Evolutionary conservation across 2,329 filamentous ascomycete genomes (phyloP).

Genomic region (Fusarium sp.): DNA sequence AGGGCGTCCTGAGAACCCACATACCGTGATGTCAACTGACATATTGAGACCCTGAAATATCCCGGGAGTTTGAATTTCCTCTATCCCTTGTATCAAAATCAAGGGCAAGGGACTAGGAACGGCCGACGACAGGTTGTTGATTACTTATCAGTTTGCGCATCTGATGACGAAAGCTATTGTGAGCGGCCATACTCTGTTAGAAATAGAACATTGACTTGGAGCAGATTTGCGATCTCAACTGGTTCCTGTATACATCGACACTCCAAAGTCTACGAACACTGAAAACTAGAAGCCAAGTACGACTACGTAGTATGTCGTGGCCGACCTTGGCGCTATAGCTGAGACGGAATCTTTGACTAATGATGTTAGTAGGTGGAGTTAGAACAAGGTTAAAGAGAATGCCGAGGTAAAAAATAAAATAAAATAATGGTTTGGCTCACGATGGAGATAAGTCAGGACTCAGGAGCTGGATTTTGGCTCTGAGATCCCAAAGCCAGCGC

Average conservation of each 20-base stretch:
- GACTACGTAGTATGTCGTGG: not conserved
- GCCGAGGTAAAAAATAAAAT: not conserved
- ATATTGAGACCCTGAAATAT: slow-evolving; percentile 22
- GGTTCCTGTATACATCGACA: not conserved
- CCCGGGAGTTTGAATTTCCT: slow-evolving; percentile 12
- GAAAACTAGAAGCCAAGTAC: not conserved
- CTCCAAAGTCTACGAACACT: not conserved
- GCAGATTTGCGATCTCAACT: not conserved
- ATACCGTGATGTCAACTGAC: slow-evolving; percentile 6
- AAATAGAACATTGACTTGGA: not conserved
- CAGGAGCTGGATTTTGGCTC: not conserved
- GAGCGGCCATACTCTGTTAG: not conserved
- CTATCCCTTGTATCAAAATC: not conserved
- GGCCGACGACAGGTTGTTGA: slow-evolving; percentile 11
- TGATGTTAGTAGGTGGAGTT: not conserved
- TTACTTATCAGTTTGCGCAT: not conserved
- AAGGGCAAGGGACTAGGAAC: slow-evolving; percentile 13
- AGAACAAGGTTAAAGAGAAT: not conserved
- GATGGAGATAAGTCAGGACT: not conserved
- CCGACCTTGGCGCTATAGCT: not conserved
- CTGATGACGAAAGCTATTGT: not conserved
- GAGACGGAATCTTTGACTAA: not conserved
- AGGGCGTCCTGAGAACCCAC: not conserved
- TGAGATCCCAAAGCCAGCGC: slow-evolving; percentile 11
- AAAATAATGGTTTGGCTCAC: not conserved